Conservation (phyloP, 331 rosid species). For the Malus hybrid region DNA sequence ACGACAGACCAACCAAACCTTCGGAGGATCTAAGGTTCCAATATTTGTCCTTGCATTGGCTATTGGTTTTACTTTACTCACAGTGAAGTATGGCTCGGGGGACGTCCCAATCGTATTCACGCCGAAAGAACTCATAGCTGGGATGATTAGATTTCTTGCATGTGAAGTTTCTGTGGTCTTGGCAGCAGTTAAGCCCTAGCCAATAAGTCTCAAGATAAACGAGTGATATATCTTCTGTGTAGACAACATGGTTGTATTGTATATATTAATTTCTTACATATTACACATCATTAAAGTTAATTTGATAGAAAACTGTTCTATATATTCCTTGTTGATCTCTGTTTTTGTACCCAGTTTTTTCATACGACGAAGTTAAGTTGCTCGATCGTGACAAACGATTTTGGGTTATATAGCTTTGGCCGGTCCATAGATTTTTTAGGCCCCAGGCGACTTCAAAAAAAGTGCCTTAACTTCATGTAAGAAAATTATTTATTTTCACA, state of each 20-base stretch:
- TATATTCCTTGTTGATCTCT: neutral
- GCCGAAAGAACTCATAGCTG: constrained; percentile 58
- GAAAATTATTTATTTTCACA: no score
- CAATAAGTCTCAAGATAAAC: constrained; percentile 32
- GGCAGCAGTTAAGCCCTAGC: constrained; percentile 72
- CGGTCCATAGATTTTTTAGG: no score
- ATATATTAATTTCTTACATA: neutral
- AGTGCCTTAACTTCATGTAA: no score
- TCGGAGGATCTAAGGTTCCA: constrained; percentile 37
- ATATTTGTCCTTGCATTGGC: constrained; percentile 47
- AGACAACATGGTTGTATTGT: neutral
- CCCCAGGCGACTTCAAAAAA: no score
- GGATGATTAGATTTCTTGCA: constrained; percentile 78
- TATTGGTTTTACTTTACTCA: constrained; percentile 35
- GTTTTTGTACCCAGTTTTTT: neutral
- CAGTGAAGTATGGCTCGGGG: constrained; percentile 39
- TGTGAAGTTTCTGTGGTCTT: constrained; percentile 72
- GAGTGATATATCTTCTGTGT: constrained; percentile 25
- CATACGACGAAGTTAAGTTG: neutral
- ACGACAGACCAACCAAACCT: constrained; percentile 7
- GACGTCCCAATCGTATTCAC: constrained; percentile 38
- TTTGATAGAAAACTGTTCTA: neutral
- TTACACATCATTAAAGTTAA: neutral
- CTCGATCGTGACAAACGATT: neutral
- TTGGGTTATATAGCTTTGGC: no score